Base-by-base conservation (phyloP, 192 early-diverging fungal genomes). In the Coemansia sp. region DNA sequence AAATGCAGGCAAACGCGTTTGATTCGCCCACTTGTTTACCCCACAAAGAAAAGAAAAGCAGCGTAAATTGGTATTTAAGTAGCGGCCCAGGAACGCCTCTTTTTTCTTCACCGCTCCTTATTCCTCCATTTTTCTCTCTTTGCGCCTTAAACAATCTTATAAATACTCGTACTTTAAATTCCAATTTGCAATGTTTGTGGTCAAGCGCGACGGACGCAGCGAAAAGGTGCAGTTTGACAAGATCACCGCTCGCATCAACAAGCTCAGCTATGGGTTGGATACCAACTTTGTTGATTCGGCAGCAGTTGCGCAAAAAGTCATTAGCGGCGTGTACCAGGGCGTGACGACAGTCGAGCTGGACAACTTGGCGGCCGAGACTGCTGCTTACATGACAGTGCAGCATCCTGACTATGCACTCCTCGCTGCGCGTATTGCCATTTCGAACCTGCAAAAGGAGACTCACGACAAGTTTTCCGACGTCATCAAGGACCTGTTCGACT, bases 201-300 rank as follows among this genome's bases (percentile, higher is more conserved):
- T 79, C 76, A 79, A 79, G 67, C 62, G 76, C 56, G 91, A 92
- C 79, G 94, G 94, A 53, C 84, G 91, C 67, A 88, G 87, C 67
- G 96, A 98, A 73, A 85, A 87, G 68, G 96, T 98, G 48, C 92
- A 93, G 70, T 98, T 98, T 69, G 94, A 98, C 87, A 98, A 98
- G 82, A 92, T 92, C 65, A 91, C 94, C 0, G 85, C 89, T 15
- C 87, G 96, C 51, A 93, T 98, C 83, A 87, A 84, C 76, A 98
- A 96, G 85, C 88, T 98, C 17, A 93, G 92, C 77, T 91, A 96
- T 83, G 92, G 93, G 25, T 86, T 98, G 66, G 92, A 98, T 83
- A 86, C 87, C 47, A 88, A 92, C 82, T 96, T 88, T 79, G 90
- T 98, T 21, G 93, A 95, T 73, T 91, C 94, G 35, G 87, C 90